Conservation (phyloP, 495 filamentous ascomycete species). For the Aspergillus olivimuriae region DNA sequence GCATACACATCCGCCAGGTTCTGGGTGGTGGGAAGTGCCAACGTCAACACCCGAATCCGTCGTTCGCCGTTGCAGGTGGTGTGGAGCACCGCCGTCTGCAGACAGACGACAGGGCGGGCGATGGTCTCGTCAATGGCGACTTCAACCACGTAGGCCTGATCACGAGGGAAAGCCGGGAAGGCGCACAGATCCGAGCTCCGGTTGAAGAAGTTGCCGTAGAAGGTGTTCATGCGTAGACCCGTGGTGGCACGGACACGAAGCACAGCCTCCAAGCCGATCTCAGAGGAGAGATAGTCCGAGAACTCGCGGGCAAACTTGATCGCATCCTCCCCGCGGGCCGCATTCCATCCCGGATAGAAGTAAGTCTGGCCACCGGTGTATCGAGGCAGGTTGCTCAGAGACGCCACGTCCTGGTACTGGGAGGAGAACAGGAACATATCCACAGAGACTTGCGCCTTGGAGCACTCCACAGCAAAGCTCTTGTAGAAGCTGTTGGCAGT, state of each 20-base stretch:
- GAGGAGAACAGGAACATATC: conserved; percentile 99
- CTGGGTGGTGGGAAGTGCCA: conserved; percentile 87
- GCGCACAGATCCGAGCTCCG: conserved; percentile 93
- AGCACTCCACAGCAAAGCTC: conserved; percentile 97
- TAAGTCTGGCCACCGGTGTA: conserved; percentile 98
- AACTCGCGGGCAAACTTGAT: conserved; percentile 97
- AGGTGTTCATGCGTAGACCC: conserved; percentile 90
- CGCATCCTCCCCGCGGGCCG: conserved; percentile 84
- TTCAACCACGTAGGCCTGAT: conserved; percentile 98
- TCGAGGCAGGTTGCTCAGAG: conserved; percentile 85
- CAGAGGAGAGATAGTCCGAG: conserved; percentile 88
- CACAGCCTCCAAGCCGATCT: conserved; percentile 94
- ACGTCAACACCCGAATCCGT: conserved; percentile 87
- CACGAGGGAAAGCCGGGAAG: conserved; percentile 94
- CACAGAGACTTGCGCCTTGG: conserved; percentile 95
- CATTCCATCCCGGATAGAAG: conserved; percentile 98
- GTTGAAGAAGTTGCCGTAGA: conserved; percentile 99
- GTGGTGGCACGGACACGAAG: conserved; percentile 93
- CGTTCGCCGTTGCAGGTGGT: conserved; percentile 97
- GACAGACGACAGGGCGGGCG: conserved; percentile 85
- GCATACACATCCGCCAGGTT: conserved; percentile 88
- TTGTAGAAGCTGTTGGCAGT: conserved; percentile 97
- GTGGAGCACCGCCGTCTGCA: conserved; percentile 96
- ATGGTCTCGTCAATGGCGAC: conserved; percentile 95
- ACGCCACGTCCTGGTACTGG: conserved; percentile 95